Percentiles rank a stretch among this genome's conserved stretches.
Conservation (phyloP, 2,329 filamentous ascomycete species). For the Penicillium sp. region DNA sequence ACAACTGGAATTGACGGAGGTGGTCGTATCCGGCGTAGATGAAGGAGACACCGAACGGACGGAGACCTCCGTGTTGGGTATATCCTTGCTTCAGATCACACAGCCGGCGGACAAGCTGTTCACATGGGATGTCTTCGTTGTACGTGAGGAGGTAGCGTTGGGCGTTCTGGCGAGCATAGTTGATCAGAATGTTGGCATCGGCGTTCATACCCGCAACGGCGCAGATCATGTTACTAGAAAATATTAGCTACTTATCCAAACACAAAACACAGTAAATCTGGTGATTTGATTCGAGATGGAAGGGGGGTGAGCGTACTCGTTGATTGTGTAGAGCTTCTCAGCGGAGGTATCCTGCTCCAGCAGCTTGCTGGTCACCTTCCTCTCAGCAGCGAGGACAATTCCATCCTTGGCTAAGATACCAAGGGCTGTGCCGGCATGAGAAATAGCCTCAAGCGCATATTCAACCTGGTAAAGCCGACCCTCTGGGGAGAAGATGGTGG, state of each 20-base stretch:
- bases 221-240: slow-evolving; percentile 94
- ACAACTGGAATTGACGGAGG: slow-evolving; percentile 94
- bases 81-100: slow-evolving; percentile 99
- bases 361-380: slow-evolving; percentile 98
- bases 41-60: slow-evolving; percentile 97
- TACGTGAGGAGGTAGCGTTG: slow-evolving; percentile 98
- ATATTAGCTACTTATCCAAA: slow-evolving; percentile 16
- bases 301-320: slow-evolving; percentile 68
- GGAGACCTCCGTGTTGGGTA: slow-evolving; percentile 96
- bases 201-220: slow-evolving; percentile 98
- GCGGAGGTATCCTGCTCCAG: slow-evolving; percentile 98
- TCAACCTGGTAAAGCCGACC: slow-evolving; percentile 98
- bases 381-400: slow-evolving; percentile 95
- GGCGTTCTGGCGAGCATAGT: slow-evolving; percentile 95
- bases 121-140: slow-evolving; percentile 99
- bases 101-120: slow-evolving; percentile 92
- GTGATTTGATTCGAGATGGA: background rate
- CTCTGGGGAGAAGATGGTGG: slow-evolving; percentile 99
- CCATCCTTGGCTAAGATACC: slow-evolving; percentile 97
- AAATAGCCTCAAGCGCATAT: slow-evolving; percentile 98
- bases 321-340: slow-evolving; percentile 99
- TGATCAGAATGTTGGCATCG: slow-evolving; percentile 99
- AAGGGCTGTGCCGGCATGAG: slow-evolving; percentile 93
- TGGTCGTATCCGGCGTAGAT: slow-evolving; percentile 99
- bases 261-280: background rate